Conservation (phyloP, 2,329 filamentous ascomycete genomes). For the Chaetomium sp. region DNA sequence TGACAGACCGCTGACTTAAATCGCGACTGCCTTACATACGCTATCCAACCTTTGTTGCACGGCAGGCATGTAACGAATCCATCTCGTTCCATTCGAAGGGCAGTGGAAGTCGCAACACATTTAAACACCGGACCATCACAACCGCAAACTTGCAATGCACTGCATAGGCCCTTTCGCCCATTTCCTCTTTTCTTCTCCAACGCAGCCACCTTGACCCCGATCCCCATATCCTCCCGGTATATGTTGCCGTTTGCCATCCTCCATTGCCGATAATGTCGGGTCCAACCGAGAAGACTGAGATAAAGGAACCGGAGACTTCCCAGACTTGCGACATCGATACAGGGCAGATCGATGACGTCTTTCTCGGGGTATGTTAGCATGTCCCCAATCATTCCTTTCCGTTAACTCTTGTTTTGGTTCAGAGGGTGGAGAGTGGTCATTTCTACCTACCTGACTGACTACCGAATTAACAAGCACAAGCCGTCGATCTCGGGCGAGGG, state of each 20-base stretch:
- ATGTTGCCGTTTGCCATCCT: no score
- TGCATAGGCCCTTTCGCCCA: not conserved
- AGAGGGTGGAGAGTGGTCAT: not conserved
- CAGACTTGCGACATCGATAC: slow-evolving; percentile 8
- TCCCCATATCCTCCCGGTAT: not conserved
- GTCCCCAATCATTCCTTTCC: not conserved
- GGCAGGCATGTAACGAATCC: not conserved
- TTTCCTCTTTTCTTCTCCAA: not conserved
- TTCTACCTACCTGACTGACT: not conserved
- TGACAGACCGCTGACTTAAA: no score
- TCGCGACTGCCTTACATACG: not conserved
- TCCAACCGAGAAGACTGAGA: slow-evolving; percentile 18
- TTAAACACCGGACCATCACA: not conserved
- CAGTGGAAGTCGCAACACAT: not conserved
- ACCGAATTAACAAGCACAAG: slow-evolving; percentile 11
- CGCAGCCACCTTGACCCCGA: no score
- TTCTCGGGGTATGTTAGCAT: slow-evolving; percentile 1
- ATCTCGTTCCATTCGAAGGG: not conserved
- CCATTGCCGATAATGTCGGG: slow-evolving; percentile 17
- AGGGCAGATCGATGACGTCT: slow-evolving; percentile 15
- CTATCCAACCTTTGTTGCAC: not conserved
- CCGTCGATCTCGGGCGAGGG: slow-evolving; percentile 5
- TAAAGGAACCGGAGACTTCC: not conserved
- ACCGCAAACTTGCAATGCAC: not conserved
- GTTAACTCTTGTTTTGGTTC: not conserved